Conservation (phyloP, 352 stramenopile species). For the Halophytophthora polymorphica region DNA sequence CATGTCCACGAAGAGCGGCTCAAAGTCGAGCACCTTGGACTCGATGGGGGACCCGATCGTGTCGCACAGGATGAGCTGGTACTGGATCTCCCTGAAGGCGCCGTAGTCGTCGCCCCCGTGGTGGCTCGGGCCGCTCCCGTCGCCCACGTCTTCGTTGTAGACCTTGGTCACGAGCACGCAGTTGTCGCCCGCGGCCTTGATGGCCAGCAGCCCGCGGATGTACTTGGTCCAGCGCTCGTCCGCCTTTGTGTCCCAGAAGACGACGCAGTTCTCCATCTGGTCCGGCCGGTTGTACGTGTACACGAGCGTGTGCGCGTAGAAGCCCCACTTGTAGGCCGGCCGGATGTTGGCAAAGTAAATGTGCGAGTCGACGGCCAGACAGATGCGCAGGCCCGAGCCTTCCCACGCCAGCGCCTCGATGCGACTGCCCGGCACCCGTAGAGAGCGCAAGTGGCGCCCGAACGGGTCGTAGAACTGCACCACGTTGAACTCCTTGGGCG, state of each 20-base stretch:
- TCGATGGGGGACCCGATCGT: slow-evolving; percentile 83
- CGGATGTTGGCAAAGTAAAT: slow-evolving; percentile 96
- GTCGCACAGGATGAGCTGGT: slow-evolving; percentile 85
- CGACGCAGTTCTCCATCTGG: slow-evolving; percentile 84
- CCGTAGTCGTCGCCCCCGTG: slow-evolving; percentile 15
- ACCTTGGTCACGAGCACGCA: slow-evolving; percentile 85
- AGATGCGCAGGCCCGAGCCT: slow-evolving; percentile 87
- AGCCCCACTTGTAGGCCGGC: slow-evolving; percentile 90
- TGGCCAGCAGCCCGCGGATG: slow-evolving; percentile 70
- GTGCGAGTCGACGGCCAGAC: slow-evolving; percentile 91
- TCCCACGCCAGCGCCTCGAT: slow-evolving; percentile 92
- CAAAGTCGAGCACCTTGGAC: slow-evolving; percentile 81
- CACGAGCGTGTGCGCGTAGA: slow-evolving; percentile 86
- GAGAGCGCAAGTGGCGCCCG: slow-evolving; percentile 78
- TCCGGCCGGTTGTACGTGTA: slow-evolving; percentile 90
- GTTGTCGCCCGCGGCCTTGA: slow-evolving; percentile 84
- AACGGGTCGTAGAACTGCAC: slow-evolving; percentile 93
- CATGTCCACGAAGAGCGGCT: slow-evolving; percentile 86
- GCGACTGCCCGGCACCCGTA: slow-evolving; percentile 83
- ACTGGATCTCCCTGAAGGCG: slow-evolving; percentile 67
- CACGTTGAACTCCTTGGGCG: slow-evolving; percentile 67
- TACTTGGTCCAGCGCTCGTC: slow-evolving; percentile 86
- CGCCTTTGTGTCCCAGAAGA: slow-evolving; percentile 91
- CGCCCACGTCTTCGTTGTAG: slow-evolving; percentile 66
- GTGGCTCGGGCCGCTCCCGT: slow-evolving; percentile 20